phyloP scores from a whole-genome alignment of 108 stramenopile genomes.

The Asterionellopsis glacialis region DNA sequence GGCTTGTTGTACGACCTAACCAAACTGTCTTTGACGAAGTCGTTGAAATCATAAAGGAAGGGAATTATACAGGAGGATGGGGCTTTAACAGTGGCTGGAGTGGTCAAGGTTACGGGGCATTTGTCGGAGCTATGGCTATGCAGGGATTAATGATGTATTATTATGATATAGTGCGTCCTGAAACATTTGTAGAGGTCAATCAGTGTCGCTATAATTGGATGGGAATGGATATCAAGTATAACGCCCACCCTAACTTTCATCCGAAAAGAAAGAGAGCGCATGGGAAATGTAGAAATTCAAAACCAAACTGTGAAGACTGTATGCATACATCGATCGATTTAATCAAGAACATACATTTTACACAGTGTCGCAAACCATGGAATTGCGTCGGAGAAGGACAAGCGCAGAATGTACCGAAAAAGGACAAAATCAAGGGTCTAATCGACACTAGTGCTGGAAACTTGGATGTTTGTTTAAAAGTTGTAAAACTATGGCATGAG shows the following conservation, averaged over 20 bases:
- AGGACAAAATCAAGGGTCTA: too few species aligned
- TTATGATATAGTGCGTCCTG: slow-evolving; percentile 53
- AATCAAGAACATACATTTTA: slow-evolving; percentile 62
- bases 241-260: slow-evolving; percentile 4
- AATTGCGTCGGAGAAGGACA: too few species aligned
- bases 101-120: slow-evolving; percentile 60
- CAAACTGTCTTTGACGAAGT: slow-evolving; percentile 37
- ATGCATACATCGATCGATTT: slow-evolving; percentile 43
- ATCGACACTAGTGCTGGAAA: too few species aligned
- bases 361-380: slow-evolving; percentile 76
- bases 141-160: slow-evolving; percentile 67
- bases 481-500: too few species aligned
- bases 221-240: slow-evolving; percentile 26
- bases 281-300: slow-evolving; percentile 48
- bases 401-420: too few species aligned
- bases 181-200: slow-evolving; percentile 49
- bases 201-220: slow-evolving; percentile 49
- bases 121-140: slow-evolving; percentile 73
- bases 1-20: slow-evolving; percentile 46
- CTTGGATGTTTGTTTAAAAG: too few species aligned
- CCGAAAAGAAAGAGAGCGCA: slow-evolving; percentile 45
- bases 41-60: slow-evolving; percentile 47
- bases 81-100: slow-evolving; percentile 54
- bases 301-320: slow-evolving; percentile 69
- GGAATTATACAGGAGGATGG: slow-evolving; percentile 53